Conservation (phyloP, 1,284 basidiomycete species). For the Pholiota adiposa region DNA sequence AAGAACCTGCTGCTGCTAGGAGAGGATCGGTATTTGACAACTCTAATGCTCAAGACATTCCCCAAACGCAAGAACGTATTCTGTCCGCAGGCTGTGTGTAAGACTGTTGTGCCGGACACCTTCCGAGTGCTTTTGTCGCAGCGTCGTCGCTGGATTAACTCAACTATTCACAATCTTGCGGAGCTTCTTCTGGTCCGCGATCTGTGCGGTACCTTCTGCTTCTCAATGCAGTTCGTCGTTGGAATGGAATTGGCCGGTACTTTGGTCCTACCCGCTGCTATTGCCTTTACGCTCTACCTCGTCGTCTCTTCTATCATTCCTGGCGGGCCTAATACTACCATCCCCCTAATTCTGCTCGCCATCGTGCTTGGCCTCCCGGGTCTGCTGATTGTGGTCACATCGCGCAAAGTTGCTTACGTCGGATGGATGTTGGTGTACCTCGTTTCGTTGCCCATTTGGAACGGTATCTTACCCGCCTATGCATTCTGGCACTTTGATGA, state of each 20-base stretch:
- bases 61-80: conserved; percentile 99
- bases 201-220: conserved; percentile 95
- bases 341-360: conserved; percentile 93
- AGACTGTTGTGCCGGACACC: conserved; percentile 96
- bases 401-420: conserved; percentile 91
- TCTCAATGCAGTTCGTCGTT: conserved; percentile 97
- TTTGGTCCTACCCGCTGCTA: conserved; percentile 95
- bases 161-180: conserved; percentile 96
- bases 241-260: conserved; percentile 98
- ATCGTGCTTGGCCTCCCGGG: conserved; percentile 96
- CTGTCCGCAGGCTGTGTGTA: conserved; percentile 97
- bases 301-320: conserved; percentile 87
- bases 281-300: conserved; percentile 94
- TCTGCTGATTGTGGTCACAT: conserved; percentile 92
- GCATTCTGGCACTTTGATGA: conserved; percentile 99
- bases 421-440: conserved; percentile 98
- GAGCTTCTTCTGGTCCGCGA: conserved; percentile 95
- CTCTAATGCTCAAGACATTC: conserved; percentile 97
- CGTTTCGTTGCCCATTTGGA: conserved; percentile 93
- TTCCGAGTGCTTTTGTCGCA: conserved; percentile 95
- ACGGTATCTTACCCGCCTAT: conserved; percentile 92
- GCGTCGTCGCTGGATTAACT: conserved; percentile 99
- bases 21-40: conserved; percentile 98
- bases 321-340: conserved; percentile 78
- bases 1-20: conserved; percentile 98